A percentile compares a stretch with the other conserved stretches of the same genome.
Evolutionary conservation across 352 stramenopile genomes (phyloP).

Genomic region (Phytophthora macrochlamydospora): DNA sequence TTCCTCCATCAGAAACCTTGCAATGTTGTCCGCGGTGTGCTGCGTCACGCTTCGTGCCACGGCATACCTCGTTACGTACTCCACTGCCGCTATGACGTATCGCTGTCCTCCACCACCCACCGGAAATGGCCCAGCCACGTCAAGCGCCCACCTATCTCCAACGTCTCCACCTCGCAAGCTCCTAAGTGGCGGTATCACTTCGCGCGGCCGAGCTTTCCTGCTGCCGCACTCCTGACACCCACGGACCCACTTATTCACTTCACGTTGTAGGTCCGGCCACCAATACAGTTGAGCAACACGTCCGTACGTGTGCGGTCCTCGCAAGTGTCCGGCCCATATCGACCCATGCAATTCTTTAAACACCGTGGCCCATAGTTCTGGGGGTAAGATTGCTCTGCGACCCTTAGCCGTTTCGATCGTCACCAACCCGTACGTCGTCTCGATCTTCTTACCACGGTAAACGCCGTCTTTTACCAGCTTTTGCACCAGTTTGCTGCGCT

Average conservation of each 20-base stretch:
- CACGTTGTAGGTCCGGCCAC: not conserved
- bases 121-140: conserved; percentile 7
- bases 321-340: not conserved
- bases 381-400: not conserved
- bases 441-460: not conserved
- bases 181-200: conserved; percentile 15
- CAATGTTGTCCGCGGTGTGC: not conserved
- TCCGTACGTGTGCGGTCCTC: not conserved
- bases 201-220: conserved; percentile 8
- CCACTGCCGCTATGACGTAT: conserved; percentile 7
- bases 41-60: not conserved
- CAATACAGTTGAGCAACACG: not conserved
- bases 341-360: not conserved
- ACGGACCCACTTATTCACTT: not conserved
- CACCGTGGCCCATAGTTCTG: not conserved
- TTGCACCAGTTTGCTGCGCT: not conserved
- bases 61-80: not conserved
- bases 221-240: conserved; percentile 21
- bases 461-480: not conserved
- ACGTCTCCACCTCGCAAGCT: conserved; percentile 8
- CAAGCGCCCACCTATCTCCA: conserved; percentile 14
- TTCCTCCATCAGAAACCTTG: not conserved
- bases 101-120: not conserved
- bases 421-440: not conserved
- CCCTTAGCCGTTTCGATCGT: not conserved